Evolutionary conservation across 2,329 filamentous ascomycete species (phyloP), one percentile per base, ranked within the genome.

Genomic region (Pestalotiopsis sp.): DNA sequence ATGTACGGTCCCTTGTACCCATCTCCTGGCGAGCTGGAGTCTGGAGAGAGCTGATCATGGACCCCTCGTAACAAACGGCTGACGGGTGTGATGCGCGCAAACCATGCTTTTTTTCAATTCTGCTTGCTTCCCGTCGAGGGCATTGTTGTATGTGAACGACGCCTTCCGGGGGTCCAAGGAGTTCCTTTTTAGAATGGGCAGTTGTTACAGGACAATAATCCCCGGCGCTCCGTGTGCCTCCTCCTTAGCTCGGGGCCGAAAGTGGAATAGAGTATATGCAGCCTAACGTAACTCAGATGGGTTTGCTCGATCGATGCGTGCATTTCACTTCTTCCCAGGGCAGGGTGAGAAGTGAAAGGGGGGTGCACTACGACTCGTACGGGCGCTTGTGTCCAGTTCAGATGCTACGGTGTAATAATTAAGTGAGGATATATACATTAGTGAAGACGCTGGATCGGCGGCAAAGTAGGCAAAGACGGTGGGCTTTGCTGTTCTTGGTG

Each of bases 351-450:
- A n/a, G 2, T 45, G 45, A 52, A 52, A 9, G 7, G 45, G 45
- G 45, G 45, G 45, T 52, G 45, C 57, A 25, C 14, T 65, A 65
- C 63, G 63, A 65, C 63, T 65, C 63, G 45, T 57, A 45, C 23
- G 39, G 38, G 20, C 62, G 11, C 27, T 27, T 17, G 57, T 27
- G 45, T 52, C 14, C 45, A 52, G 14, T 52, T 52, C 17, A 52
- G 45, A 60, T 60, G 23, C 60, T 23, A 62, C 23, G 27, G 27
- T 38, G 60, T 23, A 59, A 36, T 36, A 39, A 36, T 20, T 25
- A 38, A 49, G 61, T 52, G 23, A 45, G 39, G 25, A 14, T 45
- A 25, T 38, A 64, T 25, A 62, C 61, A 25, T 36, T 45, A 38
- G n/a, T 45, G 61, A n/a, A 23, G n/a, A 31, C 13, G 25, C 25